Evolutionary conservation across 1,284 basidiomycete species (phyloP), one percentile per base, ranked within the genome.

Genomic region (Ceratobasidium sp.): DNA sequence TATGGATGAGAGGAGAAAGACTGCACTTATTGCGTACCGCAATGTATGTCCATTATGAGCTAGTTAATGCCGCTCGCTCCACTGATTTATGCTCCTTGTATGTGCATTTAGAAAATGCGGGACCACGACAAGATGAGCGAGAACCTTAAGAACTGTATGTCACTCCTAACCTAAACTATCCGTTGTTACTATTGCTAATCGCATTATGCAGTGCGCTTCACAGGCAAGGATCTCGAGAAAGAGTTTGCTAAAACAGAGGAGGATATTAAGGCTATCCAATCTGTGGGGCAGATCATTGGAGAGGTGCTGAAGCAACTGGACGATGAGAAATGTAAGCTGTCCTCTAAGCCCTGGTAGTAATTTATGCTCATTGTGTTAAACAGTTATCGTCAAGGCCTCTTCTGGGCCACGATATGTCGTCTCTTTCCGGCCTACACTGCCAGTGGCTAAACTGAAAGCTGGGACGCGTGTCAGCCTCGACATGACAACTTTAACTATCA

Each of bases 281-380:
- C 95, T 13, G 98, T 99, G 11, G 98, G 98, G 13, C 98, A 99
- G 86, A 99, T 99, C 80, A 98, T 99, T 78, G 98, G 96, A 77
- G 98, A 99, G 85, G 96, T 99, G 77, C 92, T 99, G 90, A 99
- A 99, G 85, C 97, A 99, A 85, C 87, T 99, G 37, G 98, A 99
- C 82, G 96, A 98, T 78, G 97, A 99, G 85, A 89, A 98, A 85
- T 99, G 97, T 97, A 82, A 82, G 94, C 87, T 22, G 46, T 17
- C 25, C 2, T 40, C 44, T 25, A 11, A 43, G 19, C 43, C 22
- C 22, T 56, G 46, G 32, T 25, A 19, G 37, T 11, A 46, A 9
- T 7, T 75, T 34, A 29, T 67, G 46, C 67, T 29, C 61, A 76
- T 19, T 34, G 1, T 29, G 0, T 34, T 52, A 22, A 75, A 0